Percentiles rank a stretch among this genome's conserved stretches.
Evolutionary conservation across 169 alveolate species (phyloP).

Genomic region (Eimeria necatrix): DNA sequence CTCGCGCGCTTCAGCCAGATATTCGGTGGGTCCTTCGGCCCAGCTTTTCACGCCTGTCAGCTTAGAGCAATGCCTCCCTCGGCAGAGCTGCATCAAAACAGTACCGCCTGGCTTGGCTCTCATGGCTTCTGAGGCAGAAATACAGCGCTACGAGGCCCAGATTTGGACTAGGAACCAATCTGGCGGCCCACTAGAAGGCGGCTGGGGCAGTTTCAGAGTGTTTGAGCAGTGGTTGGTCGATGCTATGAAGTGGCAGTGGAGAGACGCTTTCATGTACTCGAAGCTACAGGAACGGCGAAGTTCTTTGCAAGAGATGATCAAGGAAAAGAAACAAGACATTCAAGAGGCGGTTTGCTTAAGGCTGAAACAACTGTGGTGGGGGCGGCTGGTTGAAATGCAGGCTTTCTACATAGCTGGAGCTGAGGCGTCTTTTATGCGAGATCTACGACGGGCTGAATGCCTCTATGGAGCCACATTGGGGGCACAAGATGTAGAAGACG

Average conservation of each 20-base stretch:
- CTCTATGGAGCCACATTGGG: conserved; percentile 10
- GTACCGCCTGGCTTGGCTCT: conserved; percentile 75
- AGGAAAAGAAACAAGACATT: not conserved
- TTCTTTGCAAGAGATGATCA: not conserved
- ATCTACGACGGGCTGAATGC: not conserved
- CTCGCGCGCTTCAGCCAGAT: not conserved
- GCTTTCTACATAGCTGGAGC: not conserved
- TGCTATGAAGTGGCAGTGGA: conserved; percentile 81
- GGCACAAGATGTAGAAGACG: not conserved
- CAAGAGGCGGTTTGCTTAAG: conserved; percentile 71
- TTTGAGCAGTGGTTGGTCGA: conserved; percentile 76
- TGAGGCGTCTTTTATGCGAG: not conserved
- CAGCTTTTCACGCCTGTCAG: conserved; percentile 15
- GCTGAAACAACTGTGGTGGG: conserved; percentile 76
- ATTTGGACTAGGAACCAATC: not conserved
- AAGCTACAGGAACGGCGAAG: conserved; percentile 12
- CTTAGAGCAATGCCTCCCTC: conserved; percentile 44
- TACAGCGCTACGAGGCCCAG: conserved; percentile 48
- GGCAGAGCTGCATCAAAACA: conserved; percentile 31
- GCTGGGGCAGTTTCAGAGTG: conserved; percentile 77
- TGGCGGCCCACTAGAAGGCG: conserved; percentile 43
- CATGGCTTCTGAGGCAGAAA: conserved; percentile 48
- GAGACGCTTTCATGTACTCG: conserved; percentile 73
- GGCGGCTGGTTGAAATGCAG: conserved; percentile 69
- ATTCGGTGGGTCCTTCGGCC: not conserved